These are phyloP conservation scores for Fragaria vesca DNA, from an alignment of 306 rosid species.

Conservation along the genomic window DNA sequence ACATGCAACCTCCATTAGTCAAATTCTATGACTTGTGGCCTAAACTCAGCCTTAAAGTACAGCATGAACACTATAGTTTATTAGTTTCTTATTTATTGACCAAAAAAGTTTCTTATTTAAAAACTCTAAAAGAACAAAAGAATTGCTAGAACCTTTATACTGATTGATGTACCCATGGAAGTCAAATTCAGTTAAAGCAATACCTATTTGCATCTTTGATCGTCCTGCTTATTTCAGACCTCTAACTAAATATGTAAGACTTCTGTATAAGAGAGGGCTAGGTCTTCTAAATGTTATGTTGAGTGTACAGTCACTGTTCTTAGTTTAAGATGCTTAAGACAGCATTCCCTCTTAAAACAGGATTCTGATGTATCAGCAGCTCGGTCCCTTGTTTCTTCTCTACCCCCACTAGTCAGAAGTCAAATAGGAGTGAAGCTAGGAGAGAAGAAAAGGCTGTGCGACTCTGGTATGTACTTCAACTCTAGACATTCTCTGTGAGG, in stretches of 20 bases:
- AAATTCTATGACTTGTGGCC: background rate
- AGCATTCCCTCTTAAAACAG: conserved; percentile 42
- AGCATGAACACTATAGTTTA: background rate
- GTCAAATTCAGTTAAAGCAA: background rate
- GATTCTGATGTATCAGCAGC: conserved; percentile 51
- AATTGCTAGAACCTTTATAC: background rate
- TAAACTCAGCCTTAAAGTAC: background rate
- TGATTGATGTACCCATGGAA: background rate
- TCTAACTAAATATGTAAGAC: background rate
- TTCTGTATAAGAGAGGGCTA: background rate
- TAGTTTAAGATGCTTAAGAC: background rate
- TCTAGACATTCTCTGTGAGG: background rate
- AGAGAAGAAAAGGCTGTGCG: conserved; percentile 32
- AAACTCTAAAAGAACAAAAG: background rate
- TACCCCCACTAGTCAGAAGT: conserved; percentile 61
- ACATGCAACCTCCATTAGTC: background rate
- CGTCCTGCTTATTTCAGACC: background rate
- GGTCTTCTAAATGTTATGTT: background rate
- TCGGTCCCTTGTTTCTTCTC: conserved; percentile 57
- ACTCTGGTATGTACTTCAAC: conserved; percentile 52
- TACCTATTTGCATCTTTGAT: background rate
- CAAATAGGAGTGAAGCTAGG: conserved; percentile 57
- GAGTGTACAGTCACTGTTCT: background rate
- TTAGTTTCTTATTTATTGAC: no score
- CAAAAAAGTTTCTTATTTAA: no score